phyloP scores from a whole-genome alignment of 169 alveolate genomes.

The Neospora caninum region DNA sequence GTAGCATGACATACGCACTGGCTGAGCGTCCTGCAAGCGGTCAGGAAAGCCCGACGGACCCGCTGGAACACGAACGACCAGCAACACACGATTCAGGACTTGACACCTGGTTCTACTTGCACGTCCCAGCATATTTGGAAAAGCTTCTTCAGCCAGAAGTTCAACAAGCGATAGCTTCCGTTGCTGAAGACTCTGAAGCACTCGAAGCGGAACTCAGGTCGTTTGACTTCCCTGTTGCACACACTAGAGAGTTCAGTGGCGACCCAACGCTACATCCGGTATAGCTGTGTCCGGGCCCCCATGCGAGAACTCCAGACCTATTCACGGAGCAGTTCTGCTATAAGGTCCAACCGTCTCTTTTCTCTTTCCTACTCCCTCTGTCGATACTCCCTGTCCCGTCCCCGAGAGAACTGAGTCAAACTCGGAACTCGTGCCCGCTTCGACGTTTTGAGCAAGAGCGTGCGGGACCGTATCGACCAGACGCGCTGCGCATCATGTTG shows the following conservation, averaged over 20 bases:
- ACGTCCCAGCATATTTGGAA: background rate
- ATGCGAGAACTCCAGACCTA: too few relatives aligned
- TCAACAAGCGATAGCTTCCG: background rate
- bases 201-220: conserved; percentile 1
- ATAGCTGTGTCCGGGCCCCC: background rate
- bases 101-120: background rate
- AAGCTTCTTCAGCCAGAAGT: conserved; percentile 6
- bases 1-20: background rate
- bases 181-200: conserved; percentile 1
- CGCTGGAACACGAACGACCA: background rate
- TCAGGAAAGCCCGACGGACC: background rate
- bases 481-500: too few relatives aligned
- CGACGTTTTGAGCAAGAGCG: too few relatives aligned
- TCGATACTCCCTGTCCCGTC: background rate
- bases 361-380: background rate
- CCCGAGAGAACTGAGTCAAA: background rate
- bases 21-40: background rate
- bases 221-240: conserved; percentile 29
- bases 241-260: background rate
- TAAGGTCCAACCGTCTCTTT: too few relatives aligned
- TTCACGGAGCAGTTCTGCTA: too few relatives aligned
- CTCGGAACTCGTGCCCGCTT: too few relatives aligned
- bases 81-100: background rate
- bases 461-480: too few relatives aligned
- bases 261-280: background rate